Base-by-base conservation (phyloP, 371 early-diverging fungal genomes). In the Mucor irregularis region DNA sequence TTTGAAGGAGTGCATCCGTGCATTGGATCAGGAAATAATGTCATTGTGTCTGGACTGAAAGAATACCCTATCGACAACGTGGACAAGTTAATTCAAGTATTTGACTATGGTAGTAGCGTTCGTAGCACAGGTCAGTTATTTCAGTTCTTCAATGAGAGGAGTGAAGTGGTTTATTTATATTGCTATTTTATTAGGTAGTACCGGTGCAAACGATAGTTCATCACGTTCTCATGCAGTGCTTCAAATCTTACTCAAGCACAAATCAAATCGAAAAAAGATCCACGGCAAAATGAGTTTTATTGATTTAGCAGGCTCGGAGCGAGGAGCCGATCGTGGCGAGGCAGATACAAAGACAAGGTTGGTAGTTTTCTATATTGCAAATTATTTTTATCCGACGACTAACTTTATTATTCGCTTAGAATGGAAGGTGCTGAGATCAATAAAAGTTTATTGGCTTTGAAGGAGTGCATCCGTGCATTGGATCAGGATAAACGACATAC, bases 251-350 rank as follows among this genome's bases (percentile, higher is more conserved):
- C 66, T 97, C 6, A 70, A 90, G 54, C 81, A 84, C 43, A 83
- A 80, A 49, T 66, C 73, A 5, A 66, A 79, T 21, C 80, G 80
- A 54, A 75, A 61, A 29, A 76, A 82, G 13, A 79, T 87, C 16
- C 69, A 72, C 57, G 95, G 96, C 35, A 98, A 96, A 68, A 80
- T 98, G 21, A 93, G 91, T 69, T 98, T 99, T 69, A 97, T 99
- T 49, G 99, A 99, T 80, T 74, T 99, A 56, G 99, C 99, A 10
- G 99, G 99, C n/a, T 95, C 94, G 70, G 99, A 99, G 73, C 87
- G 99, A 49, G 99, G 99, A 17, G 94, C 95, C 3, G 99, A 99
- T 68, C 85, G 99, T 49, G 98, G 97, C 8, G 95, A 94, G 33
- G 83, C 93, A 0, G 89, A 95, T 69, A 78, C 84, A 43, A 88